phyloP scores from a whole-genome alignment of 495 filamentous ascomycete genomes.

The Trichoderma asperelloides region DNA sequence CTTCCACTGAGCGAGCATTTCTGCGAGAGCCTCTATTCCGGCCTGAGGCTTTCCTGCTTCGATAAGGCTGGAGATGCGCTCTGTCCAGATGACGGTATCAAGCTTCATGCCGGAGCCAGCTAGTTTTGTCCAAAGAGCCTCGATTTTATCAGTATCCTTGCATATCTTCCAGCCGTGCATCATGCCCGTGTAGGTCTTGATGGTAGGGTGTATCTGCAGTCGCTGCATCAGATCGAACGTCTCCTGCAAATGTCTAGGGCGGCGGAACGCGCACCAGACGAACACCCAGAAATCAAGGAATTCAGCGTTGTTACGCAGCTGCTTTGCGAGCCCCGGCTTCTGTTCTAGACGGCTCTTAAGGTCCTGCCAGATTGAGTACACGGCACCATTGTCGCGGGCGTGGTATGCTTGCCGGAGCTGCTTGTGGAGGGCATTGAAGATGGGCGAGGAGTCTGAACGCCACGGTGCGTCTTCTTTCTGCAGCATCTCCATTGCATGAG shows the following conservation, averaged over 20 bases:
- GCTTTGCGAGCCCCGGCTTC: slow-evolving; percentile 13
- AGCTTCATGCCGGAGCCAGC: slow-evolving; percentile 39
- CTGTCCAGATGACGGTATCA: slow-evolving; percentile 51
- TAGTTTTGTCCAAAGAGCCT: slow-evolving; percentile 52
- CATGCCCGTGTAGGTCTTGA: slow-evolving; percentile 56
- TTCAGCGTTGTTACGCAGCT: slow-evolving; percentile 19
- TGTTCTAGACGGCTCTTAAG: background rate
- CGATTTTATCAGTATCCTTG: slow-evolving; percentile 39
- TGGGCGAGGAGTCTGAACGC: background rate
- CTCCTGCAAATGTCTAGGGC: slow-evolving; percentile 38
- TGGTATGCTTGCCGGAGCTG: background rate
- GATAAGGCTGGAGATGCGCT: slow-evolving; percentile 52
- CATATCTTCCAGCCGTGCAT: slow-evolving; percentile 46
- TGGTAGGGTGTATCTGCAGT: slow-evolving; percentile 38
- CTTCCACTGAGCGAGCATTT: slow-evolving; percentile 50
- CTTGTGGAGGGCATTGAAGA: background rate
- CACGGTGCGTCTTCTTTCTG: background rate
- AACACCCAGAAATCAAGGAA: slow-evolving; percentile 50
- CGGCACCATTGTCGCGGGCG: background rate
- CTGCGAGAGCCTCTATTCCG: slow-evolving; percentile 47
- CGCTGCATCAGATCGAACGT: slow-evolving; percentile 52
- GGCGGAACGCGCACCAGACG: slow-evolving; percentile 39
- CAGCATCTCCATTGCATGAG: background rate
- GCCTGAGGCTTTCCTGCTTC: slow-evolving; percentile 31
- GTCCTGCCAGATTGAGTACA: background rate